Evolutionary conservation across 73 alveolate species (phyloP), one percentile per base, ranked within the genome.

Genomic region (Paramecium pentaurelia): DNA sequence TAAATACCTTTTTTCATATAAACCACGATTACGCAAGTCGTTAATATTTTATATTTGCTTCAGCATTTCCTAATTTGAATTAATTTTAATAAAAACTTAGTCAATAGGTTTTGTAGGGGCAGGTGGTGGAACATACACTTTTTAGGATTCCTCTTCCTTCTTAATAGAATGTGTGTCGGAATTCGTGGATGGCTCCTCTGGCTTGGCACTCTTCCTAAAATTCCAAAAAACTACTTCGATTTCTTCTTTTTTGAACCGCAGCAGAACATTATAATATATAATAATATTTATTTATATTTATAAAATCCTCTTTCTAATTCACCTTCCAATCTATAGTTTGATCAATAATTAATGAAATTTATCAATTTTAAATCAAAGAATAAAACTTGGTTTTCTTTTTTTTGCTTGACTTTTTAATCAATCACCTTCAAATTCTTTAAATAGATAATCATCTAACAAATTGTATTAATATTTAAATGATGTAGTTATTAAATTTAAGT

Each of bases 131-230:
- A 64, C 84, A 32, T 64, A 64, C 30, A 34, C 47, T 28, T 64
- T 34, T 64, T 64, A 28, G 84, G 84, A 64, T 64, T 64, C 84
- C 47, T 64, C 84, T 12, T 64, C 84, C 47, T 64, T 64, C 49
- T 64, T 64, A 11, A 28, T 5, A 32, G 84, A 64, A 32, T 64
- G 47, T 18, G 42, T 28, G 51, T 64, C 84, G 9, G 84, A 64
- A 64, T 28, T 32, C 45, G 84, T 64, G 45, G 84, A 64, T 64
- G 54, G 84, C 84, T 64, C 84, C 28, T 64, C 84, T 64, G 42
- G 84, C 84, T 64, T 64, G 42, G 84, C 84, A 64, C 84, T 64
- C 84, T 64, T 64, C 84, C 84, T 64, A 64, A 64, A 64, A 64
- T 64, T 64, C 84, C 49, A 64, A 64, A 64, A 64, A 64, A 64